These are phyloP conservation scores for Cystobasidiopsis lactophilus DNA, from an alignment of 768 basidiomycete species.

Conservation along the genomic window DNA sequence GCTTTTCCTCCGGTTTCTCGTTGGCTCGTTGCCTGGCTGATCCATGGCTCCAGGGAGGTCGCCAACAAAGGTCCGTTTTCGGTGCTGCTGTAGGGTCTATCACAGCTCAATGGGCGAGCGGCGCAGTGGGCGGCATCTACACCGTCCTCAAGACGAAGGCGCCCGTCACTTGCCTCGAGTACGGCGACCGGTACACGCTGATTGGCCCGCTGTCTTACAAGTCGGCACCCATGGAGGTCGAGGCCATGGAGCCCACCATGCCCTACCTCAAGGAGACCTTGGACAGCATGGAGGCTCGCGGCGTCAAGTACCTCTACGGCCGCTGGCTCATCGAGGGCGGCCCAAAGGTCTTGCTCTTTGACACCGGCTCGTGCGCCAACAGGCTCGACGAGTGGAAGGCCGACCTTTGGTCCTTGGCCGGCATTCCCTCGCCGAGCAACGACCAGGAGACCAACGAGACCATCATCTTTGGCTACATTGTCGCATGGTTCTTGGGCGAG, in stretches of 20 bases:
- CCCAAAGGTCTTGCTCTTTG: constrained; percentile 83
- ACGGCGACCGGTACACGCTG: constrained; percentile 80
- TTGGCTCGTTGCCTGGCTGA: constrained; percentile 31
- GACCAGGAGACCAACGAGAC: constrained; percentile 98
- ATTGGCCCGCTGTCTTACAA: constrained; percentile 98
- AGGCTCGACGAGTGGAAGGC: constrained; percentile 96
- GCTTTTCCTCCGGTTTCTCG: background rate
- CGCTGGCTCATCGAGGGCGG: constrained; percentile 97
- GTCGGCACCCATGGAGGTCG: constrained; percentile 96
- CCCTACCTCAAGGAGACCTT: constrained; percentile 46
- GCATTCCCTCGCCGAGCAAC: constrained; percentile 86
- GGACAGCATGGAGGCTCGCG: constrained; percentile 62
- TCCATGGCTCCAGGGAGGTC: constrained; percentile 36
- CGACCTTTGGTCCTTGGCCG: constrained; percentile 93
- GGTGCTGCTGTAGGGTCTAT: background rate
- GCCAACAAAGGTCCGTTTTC: constrained; percentile 46
- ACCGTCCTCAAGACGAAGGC: constrained; percentile 98
- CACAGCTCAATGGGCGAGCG: background rate
- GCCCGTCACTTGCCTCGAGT: constrained; percentile 90
- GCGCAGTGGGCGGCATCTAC: constrained; percentile 10
- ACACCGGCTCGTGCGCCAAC: constrained; percentile 67
- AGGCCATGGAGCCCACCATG: constrained; percentile 51
- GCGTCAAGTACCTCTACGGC: constrained; percentile 84
- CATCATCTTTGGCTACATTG: constrained; percentile 89
- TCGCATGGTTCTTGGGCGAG: constrained; percentile 99